Percentiles rank a stretch among this genome's conserved stretches.
Evolutionary conservation across 148 eudicot genomes (phyloP).

Genomic region (Diospyros lotus): DNA sequence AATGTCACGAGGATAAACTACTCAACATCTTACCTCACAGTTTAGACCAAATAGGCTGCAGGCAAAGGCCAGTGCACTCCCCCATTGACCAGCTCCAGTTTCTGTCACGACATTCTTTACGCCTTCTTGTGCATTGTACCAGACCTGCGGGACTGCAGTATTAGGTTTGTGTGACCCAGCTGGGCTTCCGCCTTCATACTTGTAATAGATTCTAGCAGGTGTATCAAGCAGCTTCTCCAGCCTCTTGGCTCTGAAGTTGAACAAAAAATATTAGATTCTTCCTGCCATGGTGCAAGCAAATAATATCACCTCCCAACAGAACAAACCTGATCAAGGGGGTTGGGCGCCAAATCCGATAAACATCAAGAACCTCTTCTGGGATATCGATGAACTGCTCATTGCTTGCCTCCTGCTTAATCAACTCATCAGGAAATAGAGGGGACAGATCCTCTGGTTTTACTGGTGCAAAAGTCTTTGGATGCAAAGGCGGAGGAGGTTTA

Average conservation of each 20-base stretch:
- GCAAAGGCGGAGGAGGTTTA: constrained; percentile 84
- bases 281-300: background rate
- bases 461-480: constrained; percentile 77
- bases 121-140: constrained; percentile 82
- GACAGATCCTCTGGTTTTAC: constrained; percentile 70
- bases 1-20: background rate
- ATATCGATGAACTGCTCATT: constrained; percentile 63
- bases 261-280: constrained; percentile 15
- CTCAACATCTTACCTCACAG: constrained; percentile 63
- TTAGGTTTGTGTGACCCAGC: constrained; percentile 98
- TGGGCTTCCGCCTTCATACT: constrained; percentile 96
- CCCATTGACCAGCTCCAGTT: constrained; percentile 99
- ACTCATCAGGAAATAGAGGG: constrained; percentile 71
- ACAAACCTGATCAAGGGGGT: constrained; percentile 89
- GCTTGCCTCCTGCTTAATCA: constrained; percentile 83
- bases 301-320: background rate
- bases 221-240: constrained; percentile 92
- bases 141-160: constrained; percentile 90
- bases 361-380: constrained; percentile 79
- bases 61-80: constrained; percentile 88
- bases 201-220: constrained; percentile 89
- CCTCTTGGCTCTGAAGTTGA: constrained; percentile 74
- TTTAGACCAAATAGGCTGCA: constrained; percentile 78
- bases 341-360: constrained; percentile 89
- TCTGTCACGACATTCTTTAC: constrained; percentile 88